Evolutionary conservation across 2,329 filamentous ascomycete genomes (phyloP).

Genomic region (Calonectria montana): DNA sequence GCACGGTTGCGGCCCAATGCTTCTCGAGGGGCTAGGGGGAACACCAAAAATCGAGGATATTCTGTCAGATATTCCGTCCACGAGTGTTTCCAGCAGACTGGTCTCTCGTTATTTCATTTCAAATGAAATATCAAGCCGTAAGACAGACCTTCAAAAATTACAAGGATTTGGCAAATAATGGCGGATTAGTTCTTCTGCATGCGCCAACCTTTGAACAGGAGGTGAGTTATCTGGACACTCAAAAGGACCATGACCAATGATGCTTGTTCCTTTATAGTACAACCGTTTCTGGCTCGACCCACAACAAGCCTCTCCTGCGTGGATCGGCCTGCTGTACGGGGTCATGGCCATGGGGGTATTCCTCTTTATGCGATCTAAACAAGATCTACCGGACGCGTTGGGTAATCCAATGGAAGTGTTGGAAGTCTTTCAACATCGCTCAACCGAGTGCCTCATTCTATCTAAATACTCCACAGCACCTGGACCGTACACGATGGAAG

Average conservation of each 20-base stretch:
- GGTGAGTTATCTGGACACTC: background rate
- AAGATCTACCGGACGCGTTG: slow-evolving; percentile 22
- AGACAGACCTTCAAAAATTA: background rate
- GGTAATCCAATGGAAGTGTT: slow-evolving; percentile 17
- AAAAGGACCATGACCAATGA: background rate
- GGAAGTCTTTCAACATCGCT: slow-evolving; percentile 27
- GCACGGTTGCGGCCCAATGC: slow-evolving; percentile 15
- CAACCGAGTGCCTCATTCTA: slow-evolving; percentile 29
- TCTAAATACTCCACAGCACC: slow-evolving; percentile 28
- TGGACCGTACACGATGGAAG: slow-evolving; percentile 19
- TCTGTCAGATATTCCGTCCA: slow-evolving; percentile 28
- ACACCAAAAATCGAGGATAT: slow-evolving; percentile 19
- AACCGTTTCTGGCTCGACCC: slow-evolving; percentile 30
- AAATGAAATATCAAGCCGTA: slow-evolving; percentile 28
- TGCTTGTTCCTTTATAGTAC: background rate
- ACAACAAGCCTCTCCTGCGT: slow-evolving; percentile 6
- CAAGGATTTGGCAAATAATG: background rate
- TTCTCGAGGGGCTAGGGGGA: slow-evolving; percentile 9
- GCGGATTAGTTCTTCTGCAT: slow-evolving; percentile 27
- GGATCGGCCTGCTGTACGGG: slow-evolving; percentile 32
- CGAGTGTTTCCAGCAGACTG: slow-evolving; percentile 23
- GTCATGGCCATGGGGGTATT: slow-evolving; percentile 29
- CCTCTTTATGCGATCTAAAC: slow-evolving; percentile 24
- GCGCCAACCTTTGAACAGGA: slow-evolving; percentile 30
- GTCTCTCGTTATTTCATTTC: slow-evolving; percentile 34